Evolutionary conservation across 129 eudicot genomes (phyloP).

Genomic region (Gnaphalium uliginosum): DNA sequence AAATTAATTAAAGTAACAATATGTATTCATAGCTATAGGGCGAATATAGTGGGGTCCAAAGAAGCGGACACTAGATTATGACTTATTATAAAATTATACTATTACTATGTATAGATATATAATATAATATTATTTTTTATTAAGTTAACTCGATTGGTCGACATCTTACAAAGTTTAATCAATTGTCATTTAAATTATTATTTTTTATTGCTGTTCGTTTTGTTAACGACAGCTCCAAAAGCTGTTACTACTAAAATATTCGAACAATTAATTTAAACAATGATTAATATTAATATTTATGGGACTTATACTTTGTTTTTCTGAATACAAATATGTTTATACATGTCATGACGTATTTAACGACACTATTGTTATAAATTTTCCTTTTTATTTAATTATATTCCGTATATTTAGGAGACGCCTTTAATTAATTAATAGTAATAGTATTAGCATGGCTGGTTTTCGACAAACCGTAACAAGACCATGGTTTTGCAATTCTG

Average conservation of each 20-base stretch:
- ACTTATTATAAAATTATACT: not conserved
- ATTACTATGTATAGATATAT: not conserved
- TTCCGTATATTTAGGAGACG: not conserved
- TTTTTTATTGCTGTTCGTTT: no score
- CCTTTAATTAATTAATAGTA: not conserved
- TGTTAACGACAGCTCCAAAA: no score
- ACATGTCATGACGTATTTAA: no score
- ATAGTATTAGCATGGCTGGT: constrained; percentile 15
- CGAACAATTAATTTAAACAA: no score
- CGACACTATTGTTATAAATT: no score
- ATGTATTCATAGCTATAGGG: constrained; percentile 4
- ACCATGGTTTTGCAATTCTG: constrained; percentile 53
- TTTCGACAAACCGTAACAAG: constrained; percentile 36
- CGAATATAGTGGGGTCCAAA: constrained; percentile 25
- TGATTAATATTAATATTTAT: no score
- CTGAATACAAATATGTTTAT: no score
- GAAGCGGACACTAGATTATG: constrained; percentile 6
- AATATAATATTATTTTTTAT: not conserved
- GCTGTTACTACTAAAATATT: no score
- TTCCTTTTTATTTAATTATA: no score
- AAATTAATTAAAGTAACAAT: not conserved
- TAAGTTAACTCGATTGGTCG: constrained; percentile 3
- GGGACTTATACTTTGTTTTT: no score
- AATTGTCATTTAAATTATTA: not conserved
- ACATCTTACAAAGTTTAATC: constrained; percentile 14